phyloP scores from a whole-genome alignment of 257 asterid species.

The Striga asiatica region DNA sequence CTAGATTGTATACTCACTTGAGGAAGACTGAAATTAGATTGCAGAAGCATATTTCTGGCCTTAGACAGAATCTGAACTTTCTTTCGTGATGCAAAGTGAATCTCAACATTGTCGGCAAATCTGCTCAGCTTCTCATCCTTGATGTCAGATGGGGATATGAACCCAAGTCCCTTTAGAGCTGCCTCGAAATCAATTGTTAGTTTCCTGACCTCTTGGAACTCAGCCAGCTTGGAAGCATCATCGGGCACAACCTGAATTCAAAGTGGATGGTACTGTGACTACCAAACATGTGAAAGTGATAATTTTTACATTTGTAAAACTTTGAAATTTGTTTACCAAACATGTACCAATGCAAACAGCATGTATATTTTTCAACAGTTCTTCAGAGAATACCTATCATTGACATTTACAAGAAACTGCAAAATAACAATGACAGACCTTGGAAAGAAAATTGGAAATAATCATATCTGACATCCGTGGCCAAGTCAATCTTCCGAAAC shows the following conservation, averaged over 20 bases:
- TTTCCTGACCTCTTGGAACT: conserved; percentile 72
- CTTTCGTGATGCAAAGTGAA: conserved; percentile 84
- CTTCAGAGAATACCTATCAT: conserved; percentile 7
- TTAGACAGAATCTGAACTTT: conserved; percentile 77
- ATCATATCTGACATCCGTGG: conserved; percentile 84
- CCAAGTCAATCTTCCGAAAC: conserved; percentile 92
- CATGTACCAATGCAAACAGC: neutral
- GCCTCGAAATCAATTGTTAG: conserved; percentile 69
- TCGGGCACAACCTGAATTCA: conserved; percentile 74
- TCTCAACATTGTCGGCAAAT: conserved; percentile 82
- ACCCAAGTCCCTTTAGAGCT: conserved; percentile 52
- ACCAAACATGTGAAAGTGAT: conserved; percentile 2
- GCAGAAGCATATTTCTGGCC: conserved; percentile 73
- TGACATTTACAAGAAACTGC: neutral
- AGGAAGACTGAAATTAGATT: conserved; percentile 57
- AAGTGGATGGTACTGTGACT: conserved; percentile 13
- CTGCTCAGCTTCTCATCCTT: conserved; percentile 69
- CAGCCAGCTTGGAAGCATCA: conserved; percentile 90
- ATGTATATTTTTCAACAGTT: conserved; percentile 5
- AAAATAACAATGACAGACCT: conserved; percentile 36
- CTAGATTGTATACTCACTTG: conserved; percentile 45
- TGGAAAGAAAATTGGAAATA: conserved; percentile 72
- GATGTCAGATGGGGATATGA: conserved; percentile 64
- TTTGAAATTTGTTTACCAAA: neutral
- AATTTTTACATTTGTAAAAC: neutral